These are phyloP conservation scores for Agaricus blazei DNA, from an alignment of 768 basidiomycete species.

Conservation along the genomic window DNA sequence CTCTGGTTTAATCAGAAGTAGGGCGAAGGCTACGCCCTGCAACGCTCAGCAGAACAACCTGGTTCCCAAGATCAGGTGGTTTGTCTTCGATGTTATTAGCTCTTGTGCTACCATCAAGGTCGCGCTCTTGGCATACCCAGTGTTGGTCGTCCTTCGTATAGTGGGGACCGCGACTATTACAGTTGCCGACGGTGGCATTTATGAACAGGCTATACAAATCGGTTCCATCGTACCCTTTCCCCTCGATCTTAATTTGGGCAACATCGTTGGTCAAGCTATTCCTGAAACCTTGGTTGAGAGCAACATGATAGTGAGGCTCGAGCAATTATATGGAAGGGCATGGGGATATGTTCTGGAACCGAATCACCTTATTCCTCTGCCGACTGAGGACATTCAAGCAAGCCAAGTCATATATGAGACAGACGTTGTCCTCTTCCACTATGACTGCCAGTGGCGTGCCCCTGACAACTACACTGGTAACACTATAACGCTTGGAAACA, in stretches of 20 bases:
- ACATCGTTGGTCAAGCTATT: background rate
- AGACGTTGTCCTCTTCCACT: background rate
- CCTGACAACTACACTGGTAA: background rate
- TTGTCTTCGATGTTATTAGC: no score
- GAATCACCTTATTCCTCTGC: slow-evolving; percentile 2
- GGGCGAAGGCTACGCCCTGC: no score
- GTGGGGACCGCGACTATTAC: background rate
- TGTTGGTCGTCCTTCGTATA: background rate
- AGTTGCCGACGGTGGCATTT: background rate
- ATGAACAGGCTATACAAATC: background rate
- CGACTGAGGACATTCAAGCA: background rate
- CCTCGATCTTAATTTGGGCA: background rate
- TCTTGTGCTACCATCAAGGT: background rate
- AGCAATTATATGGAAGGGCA: background rate
- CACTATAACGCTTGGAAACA: background rate
- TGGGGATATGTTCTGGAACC: background rate
- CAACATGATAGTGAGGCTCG: background rate
- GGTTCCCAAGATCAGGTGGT: no score
- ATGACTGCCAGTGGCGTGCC: slow-evolving; percentile 3
- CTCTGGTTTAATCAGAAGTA: no score
- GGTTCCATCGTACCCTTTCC: background rate
- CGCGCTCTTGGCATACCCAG: background rate
- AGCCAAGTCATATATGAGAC: background rate
- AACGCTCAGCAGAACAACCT: no score
- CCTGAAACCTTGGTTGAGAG: background rate